A percentile compares a stretch with the other conserved stretches of the same genome.
Conservation (phyloP, 2,329 filamentous ascomycete species). For the Paramyrothecium roridum region DNA sequence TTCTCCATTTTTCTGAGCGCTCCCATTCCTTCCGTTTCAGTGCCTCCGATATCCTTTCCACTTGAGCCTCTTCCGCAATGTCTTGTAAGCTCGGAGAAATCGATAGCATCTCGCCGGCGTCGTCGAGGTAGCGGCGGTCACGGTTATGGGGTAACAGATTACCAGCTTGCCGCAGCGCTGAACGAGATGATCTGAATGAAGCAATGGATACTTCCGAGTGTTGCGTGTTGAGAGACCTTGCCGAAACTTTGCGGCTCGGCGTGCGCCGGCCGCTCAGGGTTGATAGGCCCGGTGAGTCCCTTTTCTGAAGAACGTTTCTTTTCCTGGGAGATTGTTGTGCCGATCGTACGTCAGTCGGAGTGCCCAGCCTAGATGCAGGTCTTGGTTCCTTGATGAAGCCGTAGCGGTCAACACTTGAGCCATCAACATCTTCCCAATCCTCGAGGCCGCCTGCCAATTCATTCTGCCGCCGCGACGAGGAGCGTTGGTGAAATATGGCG, state of each 20-base stretch:
- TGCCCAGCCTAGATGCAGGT: slow-evolving; percentile 36
- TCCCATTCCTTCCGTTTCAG: slow-evolving; percentile 61
- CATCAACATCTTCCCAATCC: slow-evolving; percentile 64
- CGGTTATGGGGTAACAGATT: slow-evolving; percentile 60
- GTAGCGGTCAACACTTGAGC: slow-evolving; percentile 62
- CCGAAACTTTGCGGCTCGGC: slow-evolving; percentile 53
- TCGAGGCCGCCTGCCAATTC: slow-evolving; percentile 59
- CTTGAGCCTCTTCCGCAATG: slow-evolving; percentile 52
- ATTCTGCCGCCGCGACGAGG: slow-evolving; percentile 29
- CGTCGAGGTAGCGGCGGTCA: slow-evolving; percentile 59
- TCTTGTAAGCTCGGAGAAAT: slow-evolving; percentile 54
- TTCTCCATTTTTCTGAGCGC: slow-evolving; percentile 64
- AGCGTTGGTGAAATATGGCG: slow-evolving; percentile 38
- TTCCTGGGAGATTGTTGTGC: slow-evolving; percentile 41
- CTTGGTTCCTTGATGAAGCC: slow-evolving; percentile 58
- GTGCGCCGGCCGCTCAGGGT: slow-evolving; percentile 36
- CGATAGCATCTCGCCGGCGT: slow-evolving; percentile 65
- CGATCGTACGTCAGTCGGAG: slow-evolving; percentile 37
- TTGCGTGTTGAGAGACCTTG: slow-evolving; percentile 57
- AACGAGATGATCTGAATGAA: slow-evolving; percentile 52
- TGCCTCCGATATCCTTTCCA: slow-evolving; percentile 49
- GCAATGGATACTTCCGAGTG: slow-evolving; percentile 47
- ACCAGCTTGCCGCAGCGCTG: slow-evolving; percentile 53
- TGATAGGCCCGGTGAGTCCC: slow-evolving; percentile 32
- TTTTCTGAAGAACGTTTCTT: slow-evolving; percentile 41